Evolutionary conservation across 2,329 filamentous ascomycete genomes (phyloP), one percentile per base, ranked within the genome.

Genomic region (Bimuria novae-zelandiae): DNA sequence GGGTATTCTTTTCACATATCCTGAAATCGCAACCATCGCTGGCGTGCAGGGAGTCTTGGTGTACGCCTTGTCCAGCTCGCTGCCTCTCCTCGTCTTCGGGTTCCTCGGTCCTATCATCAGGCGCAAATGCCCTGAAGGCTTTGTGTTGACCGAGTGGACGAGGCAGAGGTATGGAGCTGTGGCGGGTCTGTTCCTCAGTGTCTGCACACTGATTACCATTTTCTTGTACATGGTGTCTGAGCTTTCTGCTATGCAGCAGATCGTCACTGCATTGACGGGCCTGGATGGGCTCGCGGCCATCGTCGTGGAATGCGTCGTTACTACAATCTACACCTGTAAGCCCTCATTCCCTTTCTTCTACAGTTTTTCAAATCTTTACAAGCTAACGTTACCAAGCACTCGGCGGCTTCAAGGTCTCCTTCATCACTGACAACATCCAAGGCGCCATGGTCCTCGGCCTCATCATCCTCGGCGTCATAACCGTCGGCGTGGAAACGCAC

Each of bases 161-260:
- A 82, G 89, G 52, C 87, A 92, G 75, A 83, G 90, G 55, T 94
- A 91, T 74, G 90, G 90, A 16, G 69, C 81, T 2, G 69, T 86
- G 29, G 80, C 88, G 6, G 87, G 87, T 48, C 75, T 92, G 32
- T 93, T 89, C 69, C 79, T 94, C 57, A 91, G 89, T 71, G 82
- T 89, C 64, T 80, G 92, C 77, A 92, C 89, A 39, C 79, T 93
- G 44, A 85, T 92, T 44, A 93, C 90, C 1, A 81, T 94, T 63
- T 94, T 93, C 71, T 73, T 94, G 46, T 94, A 93, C 79, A 93
- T 94, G 89, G 86, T 93, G 22, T 85, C 89, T 17, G 90, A 94
- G 77, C 80, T 94, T 37, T 92, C 89, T 7, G 89, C 89, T 11
- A 79, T 94, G 23, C 89, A 91, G 46, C 89, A 93, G 72, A 90